A percentile compares a stretch with the other conserved stretches of the same genome.
Conservation (phyloP, 2,329 filamentous ascomycete species). For the Hirsutella rhossiliensis region DNA sequence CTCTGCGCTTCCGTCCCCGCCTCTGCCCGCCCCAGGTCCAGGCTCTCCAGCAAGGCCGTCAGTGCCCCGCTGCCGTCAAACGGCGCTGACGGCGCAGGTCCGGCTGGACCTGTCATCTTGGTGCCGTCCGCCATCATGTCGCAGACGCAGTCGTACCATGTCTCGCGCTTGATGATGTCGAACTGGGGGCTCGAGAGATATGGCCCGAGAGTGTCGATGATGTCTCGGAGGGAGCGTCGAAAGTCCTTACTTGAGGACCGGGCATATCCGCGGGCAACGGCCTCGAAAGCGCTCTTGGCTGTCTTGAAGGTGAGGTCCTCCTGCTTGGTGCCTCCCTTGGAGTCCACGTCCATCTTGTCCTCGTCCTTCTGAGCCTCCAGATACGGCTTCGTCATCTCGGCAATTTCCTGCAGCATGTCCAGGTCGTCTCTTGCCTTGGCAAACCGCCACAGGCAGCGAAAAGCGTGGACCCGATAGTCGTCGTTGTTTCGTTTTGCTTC, state of each 20-base stretch:
- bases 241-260: conserved; percentile 23
- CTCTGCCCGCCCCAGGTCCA: conserved; percentile 34
- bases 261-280: conserved; percentile 36
- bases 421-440: conserved; percentile 55
- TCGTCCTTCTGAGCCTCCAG: conserved; percentile 46
- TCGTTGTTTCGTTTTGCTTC: conserved; percentile 89
- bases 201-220: conserved; percentile 27
- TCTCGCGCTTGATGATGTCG: conserved; percentile 30
- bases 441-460: conserved; percentile 61
- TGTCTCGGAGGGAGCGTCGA: conserved; percentile 23
- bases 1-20: conserved; percentile 40
- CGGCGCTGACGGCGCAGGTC: conserved; percentile 8
- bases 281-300: conserved; percentile 37
- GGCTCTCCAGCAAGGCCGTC: conserved; percentile 29
- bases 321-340: conserved; percentile 32
- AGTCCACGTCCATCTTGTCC: conserved; percentile 60
- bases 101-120: conserved; percentile 8
- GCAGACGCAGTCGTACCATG: conserved; percentile 38
- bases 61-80: conserved; percentile 9
- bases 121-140: conserved; percentile 34
- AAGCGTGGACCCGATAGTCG: conserved; percentile 66
- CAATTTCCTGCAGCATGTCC: conserved; percentile 56
- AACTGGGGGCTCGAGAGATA: conserved; percentile 27
- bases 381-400: conserved; percentile 48
- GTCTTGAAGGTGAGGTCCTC: conserved; percentile 27